Conservation (phyloP, 352 stramenopile genomes). For the Phytopythium boreale region DNA sequence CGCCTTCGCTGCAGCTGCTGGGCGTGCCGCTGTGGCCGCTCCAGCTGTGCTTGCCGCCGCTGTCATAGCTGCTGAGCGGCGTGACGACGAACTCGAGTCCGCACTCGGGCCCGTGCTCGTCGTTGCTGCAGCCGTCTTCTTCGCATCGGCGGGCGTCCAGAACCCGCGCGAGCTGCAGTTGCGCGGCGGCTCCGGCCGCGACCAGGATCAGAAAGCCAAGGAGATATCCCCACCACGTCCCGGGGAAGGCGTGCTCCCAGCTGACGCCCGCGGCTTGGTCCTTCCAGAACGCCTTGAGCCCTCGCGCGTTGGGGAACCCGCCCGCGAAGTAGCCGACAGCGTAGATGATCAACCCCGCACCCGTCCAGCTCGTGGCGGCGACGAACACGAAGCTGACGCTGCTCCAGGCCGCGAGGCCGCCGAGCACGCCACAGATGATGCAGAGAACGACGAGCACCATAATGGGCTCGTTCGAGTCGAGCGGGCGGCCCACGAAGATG, state of each 20-base stretch:
- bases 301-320: conserved; percentile 2
- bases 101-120: neutral
- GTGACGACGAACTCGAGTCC: conserved; percentile 4
- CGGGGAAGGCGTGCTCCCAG: conserved; percentile 1
- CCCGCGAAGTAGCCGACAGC: conserved; percentile 4
- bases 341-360: conserved; percentile 2
- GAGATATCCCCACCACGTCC: conserved; percentile 2
- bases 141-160: neutral
- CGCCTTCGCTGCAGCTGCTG: neutral
- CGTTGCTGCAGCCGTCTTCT: neutral
- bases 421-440: neutral
- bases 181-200: neutral
- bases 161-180: neutral
- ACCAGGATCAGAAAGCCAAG: neutral
- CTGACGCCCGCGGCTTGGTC: neutral
- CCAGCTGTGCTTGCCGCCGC: neutral
- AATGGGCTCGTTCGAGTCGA: conserved; percentile 1
- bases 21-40: neutral
- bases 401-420: conserved; percentile 1
- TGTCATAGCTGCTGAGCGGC: conserved; percentile 1
- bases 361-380: conserved; percentile 4
- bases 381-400: conserved; percentile 1
- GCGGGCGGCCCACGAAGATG: conserved; percentile 3
- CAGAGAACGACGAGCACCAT: conserved; percentile 7
- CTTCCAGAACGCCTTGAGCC: conserved; percentile 5